These are phyloP conservation scores for Hydrangea macrophylla DNA, from an alignment of 148 eudicot species.

Conservation along the genomic window DNA sequence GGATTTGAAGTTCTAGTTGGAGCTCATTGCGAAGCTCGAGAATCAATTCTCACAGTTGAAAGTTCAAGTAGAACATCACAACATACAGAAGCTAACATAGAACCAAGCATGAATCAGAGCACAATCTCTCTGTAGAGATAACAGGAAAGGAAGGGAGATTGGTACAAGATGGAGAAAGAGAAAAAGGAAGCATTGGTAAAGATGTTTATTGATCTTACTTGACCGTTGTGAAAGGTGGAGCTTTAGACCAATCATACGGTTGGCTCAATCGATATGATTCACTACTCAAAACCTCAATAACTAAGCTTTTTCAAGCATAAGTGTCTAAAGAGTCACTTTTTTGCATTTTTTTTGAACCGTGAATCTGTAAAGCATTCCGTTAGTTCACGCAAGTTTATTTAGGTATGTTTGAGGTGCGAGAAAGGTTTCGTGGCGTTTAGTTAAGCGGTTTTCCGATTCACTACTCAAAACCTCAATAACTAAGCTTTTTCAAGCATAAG, in stretches of 20 bases:
- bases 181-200: conserved; percentile 81
- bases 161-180: conserved; percentile 81
- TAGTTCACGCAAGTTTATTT: no score
- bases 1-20: conserved; percentile 81
- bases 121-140: conserved; percentile 37
- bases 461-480: no score
- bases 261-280: conserved; percentile 73
- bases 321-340: no score
- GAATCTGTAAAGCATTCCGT: no score
- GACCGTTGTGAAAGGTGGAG: conserved; percentile 61
- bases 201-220: conserved; percentile 72
- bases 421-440: no score
- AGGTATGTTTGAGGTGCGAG: no score
- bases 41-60: conserved; percentile 56
- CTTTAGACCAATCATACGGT: conserved; percentile 54
- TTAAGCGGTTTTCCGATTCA: no score
- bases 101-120: conserved; percentile 12
- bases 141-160: conserved; percentile 49
- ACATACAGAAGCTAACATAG: conserved; percentile 17
- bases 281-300: no score
- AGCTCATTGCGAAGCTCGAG: conserved; percentile 74
- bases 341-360: no score
- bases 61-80: conserved; percentile 32
- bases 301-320: no score
- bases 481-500: no score